These are phyloP conservation scores for Botryotinia globosa DNA, from an alignment of 2,329 filamentous ascomycete species.

Conservation along the genomic window DNA sequence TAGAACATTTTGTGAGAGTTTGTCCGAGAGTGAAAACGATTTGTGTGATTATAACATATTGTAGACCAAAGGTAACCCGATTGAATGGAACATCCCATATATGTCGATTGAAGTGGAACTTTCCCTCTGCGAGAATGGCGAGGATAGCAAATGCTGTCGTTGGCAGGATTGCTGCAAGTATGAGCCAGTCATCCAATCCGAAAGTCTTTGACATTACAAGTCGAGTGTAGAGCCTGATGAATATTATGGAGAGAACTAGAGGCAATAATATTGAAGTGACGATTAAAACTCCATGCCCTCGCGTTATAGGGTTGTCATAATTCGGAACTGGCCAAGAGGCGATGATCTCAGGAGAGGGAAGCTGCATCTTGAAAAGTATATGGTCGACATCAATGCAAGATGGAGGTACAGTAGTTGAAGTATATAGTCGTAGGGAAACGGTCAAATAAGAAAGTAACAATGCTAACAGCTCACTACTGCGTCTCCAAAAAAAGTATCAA, in stretches of 20 bases:
- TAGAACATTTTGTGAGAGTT: conserved; percentile 41
- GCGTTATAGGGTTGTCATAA: conserved; percentile 45
- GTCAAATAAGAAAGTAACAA: neutral
- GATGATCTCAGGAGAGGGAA: conserved; percentile 11
- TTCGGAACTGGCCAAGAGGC: conserved; percentile 43
- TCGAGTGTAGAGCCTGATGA: conserved; percentile 48
- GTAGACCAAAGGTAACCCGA: conserved; percentile 37
- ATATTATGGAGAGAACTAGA: conserved; percentile 42
- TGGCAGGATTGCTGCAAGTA: conserved; percentile 37
- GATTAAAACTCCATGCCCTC: conserved; percentile 46
- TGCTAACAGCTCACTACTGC: neutral
- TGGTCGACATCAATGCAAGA: neutral
- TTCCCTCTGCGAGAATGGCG: conserved; percentile 38
- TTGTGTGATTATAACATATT: conserved; percentile 41
- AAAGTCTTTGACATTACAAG: conserved; percentile 45
- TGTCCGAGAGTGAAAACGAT: conserved; percentile 40
- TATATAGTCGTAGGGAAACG: neutral
- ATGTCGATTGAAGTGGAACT: conserved; percentile 42
- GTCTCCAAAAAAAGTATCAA: neutral
- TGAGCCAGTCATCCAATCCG: conserved; percentile 48
- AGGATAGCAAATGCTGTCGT: conserved; percentile 40
- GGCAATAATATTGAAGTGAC: conserved; percentile 42
- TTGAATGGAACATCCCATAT: conserved; percentile 42
- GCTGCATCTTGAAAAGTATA: conserved; percentile 6
- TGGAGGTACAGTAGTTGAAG: neutral